A percentile compares a stretch with the other conserved stretches of the same genome.
Conservation (phyloP, 169 alveolate genomes). For the Plasmodium malariae region DNA sequence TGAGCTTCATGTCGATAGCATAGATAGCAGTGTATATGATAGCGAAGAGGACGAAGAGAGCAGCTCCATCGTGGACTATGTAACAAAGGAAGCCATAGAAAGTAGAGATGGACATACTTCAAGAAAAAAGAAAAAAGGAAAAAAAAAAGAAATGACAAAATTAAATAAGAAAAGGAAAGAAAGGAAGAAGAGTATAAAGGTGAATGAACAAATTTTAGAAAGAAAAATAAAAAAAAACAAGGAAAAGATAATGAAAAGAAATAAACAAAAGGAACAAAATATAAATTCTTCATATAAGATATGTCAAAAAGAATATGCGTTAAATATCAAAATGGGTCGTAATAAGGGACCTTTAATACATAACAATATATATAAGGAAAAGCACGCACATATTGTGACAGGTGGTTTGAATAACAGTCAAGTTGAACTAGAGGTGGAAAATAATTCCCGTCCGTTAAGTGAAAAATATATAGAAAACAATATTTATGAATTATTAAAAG, state of each 20-base stretch:
- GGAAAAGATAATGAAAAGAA: conserved; percentile 15
- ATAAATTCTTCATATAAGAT: conserved; percentile 2
- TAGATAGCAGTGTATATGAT: too few relatives aligned
- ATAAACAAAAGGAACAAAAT: conserved; percentile 15
- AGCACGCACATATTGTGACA: background rate
- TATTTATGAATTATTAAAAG: conserved; percentile 18
- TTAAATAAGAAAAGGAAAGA: conserved; percentile 23
- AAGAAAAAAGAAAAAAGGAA: background rate
- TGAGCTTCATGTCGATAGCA: too few relatives aligned
- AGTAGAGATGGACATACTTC: background rate
- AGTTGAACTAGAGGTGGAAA: background rate
- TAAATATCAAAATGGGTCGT: conserved; percentile 27
- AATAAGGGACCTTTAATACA: conserved; percentile 37
- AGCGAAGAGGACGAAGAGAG: background rate
- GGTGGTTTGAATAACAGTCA: conserved; percentile 1
- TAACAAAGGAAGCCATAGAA: background rate
- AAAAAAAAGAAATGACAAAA: conserved; percentile 9
- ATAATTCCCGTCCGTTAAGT: conserved; percentile 36
- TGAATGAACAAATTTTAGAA: conserved; percentile 34
- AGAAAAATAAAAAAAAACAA: conserved; percentile 58
- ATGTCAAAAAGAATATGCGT: conserved; percentile 41
- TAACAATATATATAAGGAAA: conserved; percentile 57
- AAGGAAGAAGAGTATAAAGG: conserved; percentile 12
- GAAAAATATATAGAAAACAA: conserved; percentile 39
- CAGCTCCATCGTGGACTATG: background rate